A percentile compares a stretch with the other conserved stretches of the same genome.
These are phyloP conservation scores for Trichoderma virens DNA, from an alignment of 495 filamentous ascomycete genomes.

Conservation along the genomic window DNA sequence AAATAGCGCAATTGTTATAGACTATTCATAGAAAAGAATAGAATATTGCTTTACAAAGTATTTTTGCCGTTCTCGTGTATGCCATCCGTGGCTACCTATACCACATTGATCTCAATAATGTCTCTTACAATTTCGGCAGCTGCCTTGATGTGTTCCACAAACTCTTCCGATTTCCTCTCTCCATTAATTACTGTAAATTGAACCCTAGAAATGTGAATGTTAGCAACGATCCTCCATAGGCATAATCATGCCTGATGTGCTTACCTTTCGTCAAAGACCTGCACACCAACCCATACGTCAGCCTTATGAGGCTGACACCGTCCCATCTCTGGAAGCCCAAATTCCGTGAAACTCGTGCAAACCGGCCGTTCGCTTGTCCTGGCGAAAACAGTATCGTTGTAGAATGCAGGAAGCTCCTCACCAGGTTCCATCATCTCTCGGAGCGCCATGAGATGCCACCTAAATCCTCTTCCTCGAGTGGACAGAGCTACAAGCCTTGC, in stretches of 20 bases:
- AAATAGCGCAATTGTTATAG: too few relatives aligned
- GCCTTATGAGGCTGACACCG: neutral
- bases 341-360: neutral
- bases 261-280: neutral
- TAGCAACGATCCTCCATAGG: neutral
- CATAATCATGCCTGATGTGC: neutral
- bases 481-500: neutral
- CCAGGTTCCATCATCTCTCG: constrained; percentile 81
- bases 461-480: neutral
- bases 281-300: neutral
- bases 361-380: neutral
- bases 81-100: neutral
- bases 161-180: neutral
- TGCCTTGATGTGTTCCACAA: neutral
- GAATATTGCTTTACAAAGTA: too few relatives aligned
- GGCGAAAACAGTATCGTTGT: constrained; percentile 70
- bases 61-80: too few relatives aligned
- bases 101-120: neutral
- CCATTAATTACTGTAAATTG: neutral
- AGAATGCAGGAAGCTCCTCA: constrained; percentile 77
- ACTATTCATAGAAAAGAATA: too few relatives aligned
- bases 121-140: neutral
- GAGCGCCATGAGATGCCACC: constrained; percentile 82
- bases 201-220: neutral
- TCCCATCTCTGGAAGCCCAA: neutral